These are phyloP conservation scores for Sordaria brevicollis DNA, from an alignment of 495 filamentous ascomycete genomes.

Conservation along the genomic window DNA sequence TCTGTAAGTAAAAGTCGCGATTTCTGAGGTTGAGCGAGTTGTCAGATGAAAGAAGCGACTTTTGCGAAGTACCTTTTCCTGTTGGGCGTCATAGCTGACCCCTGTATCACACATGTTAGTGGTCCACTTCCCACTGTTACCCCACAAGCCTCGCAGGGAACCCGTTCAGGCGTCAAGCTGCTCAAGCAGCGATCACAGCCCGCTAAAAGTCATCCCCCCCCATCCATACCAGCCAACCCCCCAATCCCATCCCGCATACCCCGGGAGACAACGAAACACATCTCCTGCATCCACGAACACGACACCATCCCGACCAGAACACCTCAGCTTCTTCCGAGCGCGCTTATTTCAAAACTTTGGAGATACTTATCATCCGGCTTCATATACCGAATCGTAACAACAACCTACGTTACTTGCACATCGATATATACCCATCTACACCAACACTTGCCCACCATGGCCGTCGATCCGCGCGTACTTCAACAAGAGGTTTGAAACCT, in stretches of 20 bases:
- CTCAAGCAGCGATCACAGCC: not conserved
- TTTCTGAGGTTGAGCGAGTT: not conserved
- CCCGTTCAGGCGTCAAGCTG: not conserved
- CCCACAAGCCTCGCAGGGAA: not conserved
- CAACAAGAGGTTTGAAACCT: constrained; percentile 30
- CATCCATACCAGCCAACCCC: not conserved
- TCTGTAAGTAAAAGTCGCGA: not conserved
- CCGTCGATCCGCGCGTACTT: constrained; percentile 37
- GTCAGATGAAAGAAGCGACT: not conserved
- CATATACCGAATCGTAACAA: not conserved
- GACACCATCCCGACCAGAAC: not conserved
- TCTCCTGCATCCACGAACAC: not conserved
- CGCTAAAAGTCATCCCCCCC: not conserved
- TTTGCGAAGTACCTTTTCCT: not conserved
- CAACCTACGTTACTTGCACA: not conserved
- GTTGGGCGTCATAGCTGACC: not conserved
- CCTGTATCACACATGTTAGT: not conserved
- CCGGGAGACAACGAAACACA: not conserved
- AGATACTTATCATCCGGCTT: not conserved
- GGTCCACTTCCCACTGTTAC: not conserved
- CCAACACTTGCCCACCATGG: constrained; percentile 24
- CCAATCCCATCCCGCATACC: not conserved
- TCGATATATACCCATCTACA: not conserved
- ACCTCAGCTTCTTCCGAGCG: not conserved
- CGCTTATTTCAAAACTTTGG: not conserved